Base-by-base conservation (phyloP, 2,329 filamentous ascomycete species). In the Neofusicoccum cordaticola region DNA sequence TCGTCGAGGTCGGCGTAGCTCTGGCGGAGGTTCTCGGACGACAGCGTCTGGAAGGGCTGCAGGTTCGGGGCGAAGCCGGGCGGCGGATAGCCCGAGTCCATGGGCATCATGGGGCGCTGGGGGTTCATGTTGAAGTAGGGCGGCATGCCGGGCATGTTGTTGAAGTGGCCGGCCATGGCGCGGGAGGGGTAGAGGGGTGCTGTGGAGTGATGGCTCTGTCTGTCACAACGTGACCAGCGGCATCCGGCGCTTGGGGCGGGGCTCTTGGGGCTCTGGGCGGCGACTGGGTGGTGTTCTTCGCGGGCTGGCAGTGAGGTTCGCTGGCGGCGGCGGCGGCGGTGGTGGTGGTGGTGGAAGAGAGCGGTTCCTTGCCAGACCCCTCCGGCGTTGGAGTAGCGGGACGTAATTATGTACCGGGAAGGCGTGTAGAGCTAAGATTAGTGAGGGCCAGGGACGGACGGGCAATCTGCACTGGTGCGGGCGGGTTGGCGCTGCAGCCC, bases 91-190 rank as follows among this genome's bases (percentile, higher is more conserved):
- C 70, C 71, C 44, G 69, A 67, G 53, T 75, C 74, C 52, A 71
- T 69, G 37, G 71, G 67, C 68, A 74, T 74, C 65, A 71, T 67
- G 51, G 71, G 68, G 47, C 72, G 71, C 41, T 73, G 73, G 48
- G 72, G 69, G 66, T 77, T 71, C 66, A 70, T 65, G 66, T 71
- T 73, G 69, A 77, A 77, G 67, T 77, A 77, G 60, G 75, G 53
- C 45, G 63, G 63, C 45, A 65, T 65, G 35, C 31, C 74, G 34
- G 73, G 72, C 57, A 74, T 71, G 35, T 73, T 68, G 65, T 71
- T 72, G 67, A 77, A 77, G 68, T 74, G 76, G 66, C 74, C 74
- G 72, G 75, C 76, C 76, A 78, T 78, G 67, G 67, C 69, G 71
- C 57, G 35, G 27, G 63, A 42, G 64, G 52, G 63, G 69, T 65